A percentile compares a stretch with the other conserved stretches of the same genome.
Conservation (phyloP, 176 grass and related monocot species). For the Oryza meyeriana region DNA sequence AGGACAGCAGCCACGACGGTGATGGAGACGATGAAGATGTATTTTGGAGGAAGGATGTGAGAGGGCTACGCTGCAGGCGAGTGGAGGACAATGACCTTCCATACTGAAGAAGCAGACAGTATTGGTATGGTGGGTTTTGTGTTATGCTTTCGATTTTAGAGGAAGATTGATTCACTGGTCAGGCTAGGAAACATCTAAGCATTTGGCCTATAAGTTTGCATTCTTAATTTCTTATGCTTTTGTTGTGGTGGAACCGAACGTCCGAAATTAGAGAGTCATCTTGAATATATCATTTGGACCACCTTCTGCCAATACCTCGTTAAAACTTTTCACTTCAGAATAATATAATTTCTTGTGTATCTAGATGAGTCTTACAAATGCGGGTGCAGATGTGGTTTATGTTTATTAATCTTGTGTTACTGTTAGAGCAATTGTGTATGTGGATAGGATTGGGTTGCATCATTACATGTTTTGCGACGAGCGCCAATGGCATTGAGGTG, state of each 20-base stretch:
- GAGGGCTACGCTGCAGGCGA: slow-evolving; percentile 19
- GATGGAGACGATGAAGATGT: not conserved
- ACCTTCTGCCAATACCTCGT: not conserved
- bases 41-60: slow-evolving; percentile 36
- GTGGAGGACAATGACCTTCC: not conserved
- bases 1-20: not conserved
- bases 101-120: not conserved
- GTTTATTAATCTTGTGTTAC: not conserved
- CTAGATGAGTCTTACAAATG: not conserved
- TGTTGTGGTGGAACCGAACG: not conserved
- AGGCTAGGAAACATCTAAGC: not conserved
- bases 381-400: not conserved
- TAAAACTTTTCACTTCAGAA: not conserved
- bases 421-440: too few species aligned
- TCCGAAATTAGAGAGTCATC: not conserved
- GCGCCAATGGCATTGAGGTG: too few species aligned
- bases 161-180: not conserved
- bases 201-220: not conserved
- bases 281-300: not conserved
- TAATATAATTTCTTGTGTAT: not conserved
- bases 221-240: not conserved
- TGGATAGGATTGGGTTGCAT: too few species aligned
- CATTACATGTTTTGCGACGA: too few species aligned
- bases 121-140: not conserved
- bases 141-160: not conserved